These are phyloP conservation scores for Trichophyton equinum DNA, from an alignment of 2,329 filamentous ascomycete genomes.

Conservation along the genomic window DNA sequence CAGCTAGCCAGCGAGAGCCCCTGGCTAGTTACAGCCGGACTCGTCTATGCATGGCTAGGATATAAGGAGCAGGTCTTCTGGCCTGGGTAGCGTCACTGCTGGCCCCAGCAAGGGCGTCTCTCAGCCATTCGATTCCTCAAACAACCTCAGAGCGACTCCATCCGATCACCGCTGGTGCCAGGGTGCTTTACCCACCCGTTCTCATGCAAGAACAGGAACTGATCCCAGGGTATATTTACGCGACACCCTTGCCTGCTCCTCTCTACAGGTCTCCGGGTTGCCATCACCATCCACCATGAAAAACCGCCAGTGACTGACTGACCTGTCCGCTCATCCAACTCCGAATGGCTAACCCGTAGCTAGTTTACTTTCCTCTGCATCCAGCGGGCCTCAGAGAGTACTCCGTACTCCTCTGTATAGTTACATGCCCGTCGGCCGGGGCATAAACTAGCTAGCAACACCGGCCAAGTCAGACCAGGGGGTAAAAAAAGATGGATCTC, in stretches of 20 bases:
- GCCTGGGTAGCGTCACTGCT: neutral
- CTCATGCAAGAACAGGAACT: neutral
- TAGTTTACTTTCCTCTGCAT: too few species aligned
- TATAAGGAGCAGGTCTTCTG: neutral
- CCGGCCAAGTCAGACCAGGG: conserved; percentile 3
- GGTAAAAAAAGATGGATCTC: neutral
- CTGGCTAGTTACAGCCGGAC: neutral
- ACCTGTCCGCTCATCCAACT: too few species aligned
- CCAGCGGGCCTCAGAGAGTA: too few species aligned
- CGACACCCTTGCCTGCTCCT: neutral
- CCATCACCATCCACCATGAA: too few species aligned
- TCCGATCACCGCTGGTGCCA: neutral
- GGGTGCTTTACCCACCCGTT: neutral
- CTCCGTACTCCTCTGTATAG: too few species aligned
- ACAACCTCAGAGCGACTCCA: neutral
- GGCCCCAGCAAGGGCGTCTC: neutral
- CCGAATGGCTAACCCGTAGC: too few species aligned
- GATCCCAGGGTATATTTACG: neutral
- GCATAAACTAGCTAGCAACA: neutral
- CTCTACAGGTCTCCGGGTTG: neutral
- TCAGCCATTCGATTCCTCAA: neutral
- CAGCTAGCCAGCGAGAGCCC: neutral
- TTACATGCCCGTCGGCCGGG: too few species aligned
- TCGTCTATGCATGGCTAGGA: neutral
- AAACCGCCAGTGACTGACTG: too few species aligned